These are phyloP conservation scores for Eimeria acervulina DNA, from an alignment of 169 alveolate species.

Conservation along the genomic window DNA sequence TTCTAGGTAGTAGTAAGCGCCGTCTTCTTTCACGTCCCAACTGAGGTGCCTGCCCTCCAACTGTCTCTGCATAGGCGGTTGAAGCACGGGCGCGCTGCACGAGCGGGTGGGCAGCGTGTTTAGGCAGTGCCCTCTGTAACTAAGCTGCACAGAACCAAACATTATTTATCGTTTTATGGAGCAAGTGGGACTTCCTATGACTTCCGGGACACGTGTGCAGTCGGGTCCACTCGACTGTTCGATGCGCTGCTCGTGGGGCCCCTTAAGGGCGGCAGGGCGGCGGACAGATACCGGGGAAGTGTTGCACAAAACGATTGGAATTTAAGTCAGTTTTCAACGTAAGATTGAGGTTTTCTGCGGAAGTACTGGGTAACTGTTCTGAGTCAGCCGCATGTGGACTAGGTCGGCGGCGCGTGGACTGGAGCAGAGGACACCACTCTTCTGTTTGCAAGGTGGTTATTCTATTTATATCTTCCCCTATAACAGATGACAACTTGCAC, in stretches of 20 bases:
- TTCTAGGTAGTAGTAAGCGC: too few relatives aligned
- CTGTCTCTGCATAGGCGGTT: neutral
- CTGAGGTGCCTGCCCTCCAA: neutral
- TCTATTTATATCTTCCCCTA: neutral
- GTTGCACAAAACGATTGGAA: neutral
- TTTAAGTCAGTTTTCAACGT: neutral
- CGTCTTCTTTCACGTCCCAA: neutral
- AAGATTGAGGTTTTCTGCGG: neutral
- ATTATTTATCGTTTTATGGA: neutral
- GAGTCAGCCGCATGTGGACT: constrained; percentile 23
- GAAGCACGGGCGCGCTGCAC: neutral
- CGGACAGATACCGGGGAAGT: neutral
- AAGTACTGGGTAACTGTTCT: neutral
- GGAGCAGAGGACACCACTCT: neutral
- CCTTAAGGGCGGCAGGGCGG: neutral
- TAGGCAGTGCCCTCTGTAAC: neutral
- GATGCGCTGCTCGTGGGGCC: neutral
- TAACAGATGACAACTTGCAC: constrained; percentile 17
- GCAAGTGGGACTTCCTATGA: neutral
- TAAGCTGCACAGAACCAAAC: neutral
- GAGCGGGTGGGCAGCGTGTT: neutral
- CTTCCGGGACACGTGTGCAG: neutral
- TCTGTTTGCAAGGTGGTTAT: neutral
- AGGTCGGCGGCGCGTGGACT: constrained; percentile 39
- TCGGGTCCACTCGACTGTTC: constrained; percentile 3